Percentiles rank a stretch among this genome's conserved stretches.
These are phyloP conservation scores for Pseudozyma sp. DNA, from an alignment of 1,284 basidiomycete genomes.

Conservation along the genomic window DNA sequence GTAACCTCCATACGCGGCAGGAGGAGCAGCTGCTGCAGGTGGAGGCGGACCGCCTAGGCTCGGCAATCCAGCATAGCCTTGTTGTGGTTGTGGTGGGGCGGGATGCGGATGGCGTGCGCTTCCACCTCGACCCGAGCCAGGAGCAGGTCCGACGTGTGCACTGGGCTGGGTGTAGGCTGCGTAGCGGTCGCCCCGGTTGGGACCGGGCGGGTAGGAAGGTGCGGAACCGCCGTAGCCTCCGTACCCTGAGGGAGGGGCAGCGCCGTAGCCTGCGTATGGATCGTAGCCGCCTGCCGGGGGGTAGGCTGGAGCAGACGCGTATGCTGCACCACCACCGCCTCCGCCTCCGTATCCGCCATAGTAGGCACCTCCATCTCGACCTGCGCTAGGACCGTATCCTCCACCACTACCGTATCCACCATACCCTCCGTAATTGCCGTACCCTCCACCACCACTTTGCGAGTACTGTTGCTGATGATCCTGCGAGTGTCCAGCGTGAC, in stretches of 20 bases:
- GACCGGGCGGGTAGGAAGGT: constrained; percentile 7
- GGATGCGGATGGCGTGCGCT: constrained; percentile 2
- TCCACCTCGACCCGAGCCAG: constrained; percentile 16
- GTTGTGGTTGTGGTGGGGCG: constrained; percentile 3
- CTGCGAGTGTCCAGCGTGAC: constrained; percentile 11
- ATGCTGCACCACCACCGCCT: constrained; percentile 15
- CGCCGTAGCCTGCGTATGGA: constrained; percentile 20
- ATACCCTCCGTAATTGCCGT: constrained; percentile 17
- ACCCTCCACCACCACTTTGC: constrained; percentile 11
- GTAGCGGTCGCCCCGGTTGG: constrained; percentile 26
- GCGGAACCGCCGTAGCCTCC: constrained; percentile 17
- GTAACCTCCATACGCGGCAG: constrained; percentile 6
- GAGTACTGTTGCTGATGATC: constrained; percentile 9
- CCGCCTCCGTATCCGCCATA: constrained; percentile 34
- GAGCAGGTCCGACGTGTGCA: constrained; percentile 8
- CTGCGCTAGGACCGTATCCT: constrained; percentile 13
- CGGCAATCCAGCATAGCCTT: constrained; percentile 29
- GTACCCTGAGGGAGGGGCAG: background rate
- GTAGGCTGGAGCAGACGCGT: background rate
- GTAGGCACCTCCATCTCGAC: constrained; percentile 13
- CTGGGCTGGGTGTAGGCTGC: constrained; percentile 30
- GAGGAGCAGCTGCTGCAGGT: constrained; percentile 1
- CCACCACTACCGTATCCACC: constrained; percentile 24
- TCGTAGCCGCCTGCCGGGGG: constrained; percentile 23
- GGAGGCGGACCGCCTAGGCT: constrained; percentile 30